A percentile compares a stretch with the other conserved stretches of the same genome.
Conservation (phyloP, 2,329 filamentous ascomycete genomes). For the Neofusicoccum kwambonambiense region DNA sequence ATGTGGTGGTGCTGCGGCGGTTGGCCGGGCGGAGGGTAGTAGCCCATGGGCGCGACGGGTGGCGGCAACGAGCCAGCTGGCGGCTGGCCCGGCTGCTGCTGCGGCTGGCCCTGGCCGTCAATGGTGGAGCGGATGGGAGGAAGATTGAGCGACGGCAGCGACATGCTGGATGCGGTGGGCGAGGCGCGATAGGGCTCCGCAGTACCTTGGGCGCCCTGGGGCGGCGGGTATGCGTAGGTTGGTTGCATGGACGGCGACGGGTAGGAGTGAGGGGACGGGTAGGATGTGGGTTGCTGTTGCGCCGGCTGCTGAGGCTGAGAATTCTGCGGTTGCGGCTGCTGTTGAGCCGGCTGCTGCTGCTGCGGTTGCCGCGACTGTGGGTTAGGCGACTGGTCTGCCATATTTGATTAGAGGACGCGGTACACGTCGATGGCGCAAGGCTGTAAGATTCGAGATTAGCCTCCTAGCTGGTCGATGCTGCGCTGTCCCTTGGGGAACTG, state of each 20-base stretch:
- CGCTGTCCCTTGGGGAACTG: slow-evolving; percentile 16
- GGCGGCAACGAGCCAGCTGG: slow-evolving; percentile 50
- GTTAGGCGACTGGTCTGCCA: slow-evolving; percentile 19
- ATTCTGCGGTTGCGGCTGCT: slow-evolving; percentile 17
- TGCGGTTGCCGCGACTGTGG: slow-evolving; percentile 15
- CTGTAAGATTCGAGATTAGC: slow-evolving; percentile 19
- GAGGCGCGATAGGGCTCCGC: slow-evolving; percentile 48
- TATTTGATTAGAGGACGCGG: slow-evolving; percentile 19
- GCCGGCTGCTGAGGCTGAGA: slow-evolving; percentile 16
- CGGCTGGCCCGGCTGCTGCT: slow-evolving; percentile 29
- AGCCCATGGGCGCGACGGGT: slow-evolving; percentile 53
- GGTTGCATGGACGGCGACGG: slow-evolving; percentile 51
- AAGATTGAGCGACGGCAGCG: slow-evolving; percentile 48
- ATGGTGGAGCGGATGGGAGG: slow-evolving; percentile 51
- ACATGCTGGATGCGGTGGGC: slow-evolving; percentile 45
- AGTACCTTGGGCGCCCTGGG: slow-evolving; percentile 33
- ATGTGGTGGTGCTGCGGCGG: slow-evolving; percentile 25
- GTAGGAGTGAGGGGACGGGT: slow-evolving; percentile 50
- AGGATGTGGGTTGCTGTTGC: slow-evolving; percentile 33
- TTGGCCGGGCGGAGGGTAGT: slow-evolving; percentile 49
- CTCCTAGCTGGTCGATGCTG: slow-evolving; percentile 12
- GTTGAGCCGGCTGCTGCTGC: slow-evolving; percentile 15
- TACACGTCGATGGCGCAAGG: slow-evolving; percentile 19
- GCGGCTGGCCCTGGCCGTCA: slow-evolving; percentile 41
- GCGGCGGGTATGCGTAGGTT: slow-evolving; percentile 50